These are phyloP conservation scores for Sequoia sempervirens DNA, from an alignment of 75 land plant genomes.

Conservation along the genomic window DNA sequence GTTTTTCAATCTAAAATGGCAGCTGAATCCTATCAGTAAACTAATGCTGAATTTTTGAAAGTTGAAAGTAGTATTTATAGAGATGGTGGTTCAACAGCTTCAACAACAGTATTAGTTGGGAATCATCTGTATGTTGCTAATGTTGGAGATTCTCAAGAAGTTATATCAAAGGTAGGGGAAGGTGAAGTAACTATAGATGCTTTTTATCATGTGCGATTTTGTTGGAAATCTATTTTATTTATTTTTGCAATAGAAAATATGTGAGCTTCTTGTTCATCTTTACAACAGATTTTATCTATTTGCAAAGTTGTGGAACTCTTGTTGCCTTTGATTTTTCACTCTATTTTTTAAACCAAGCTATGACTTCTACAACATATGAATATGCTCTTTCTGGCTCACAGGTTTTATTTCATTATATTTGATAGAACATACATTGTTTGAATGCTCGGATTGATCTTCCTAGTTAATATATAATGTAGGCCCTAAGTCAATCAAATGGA, in stretches of 20 bases:
- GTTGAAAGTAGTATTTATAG: slow-evolving; percentile 52
- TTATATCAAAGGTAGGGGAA: slow-evolving; percentile 79
- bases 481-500: no score
- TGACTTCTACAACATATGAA: no score
- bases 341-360: no score
- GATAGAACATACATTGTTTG: no score
- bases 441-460: no score
- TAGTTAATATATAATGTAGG: no score
- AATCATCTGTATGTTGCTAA: slow-evolving; percentile 84
- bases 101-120: slow-evolving; percentile 86
- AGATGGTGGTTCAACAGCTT: slow-evolving; percentile 94
- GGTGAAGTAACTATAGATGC: slow-evolving; percentile 32
- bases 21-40: slow-evolving; percentile 82
- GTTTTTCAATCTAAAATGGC: slow-evolving; percentile 11
- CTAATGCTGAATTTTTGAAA: slow-evolving; percentile 72
- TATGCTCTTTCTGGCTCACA: no score
- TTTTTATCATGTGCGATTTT: not conserved
- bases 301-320: no score
- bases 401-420: no score
- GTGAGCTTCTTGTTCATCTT: not conserved
- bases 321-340: no score
- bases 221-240: not conserved
- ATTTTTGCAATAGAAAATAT: not conserved
- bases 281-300: not conserved
- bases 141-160: slow-evolving; percentile 88